Base-by-base conservation (phyloP, 2,329 filamentous ascomycete genomes). In the Orbilia javanica region DNA sequence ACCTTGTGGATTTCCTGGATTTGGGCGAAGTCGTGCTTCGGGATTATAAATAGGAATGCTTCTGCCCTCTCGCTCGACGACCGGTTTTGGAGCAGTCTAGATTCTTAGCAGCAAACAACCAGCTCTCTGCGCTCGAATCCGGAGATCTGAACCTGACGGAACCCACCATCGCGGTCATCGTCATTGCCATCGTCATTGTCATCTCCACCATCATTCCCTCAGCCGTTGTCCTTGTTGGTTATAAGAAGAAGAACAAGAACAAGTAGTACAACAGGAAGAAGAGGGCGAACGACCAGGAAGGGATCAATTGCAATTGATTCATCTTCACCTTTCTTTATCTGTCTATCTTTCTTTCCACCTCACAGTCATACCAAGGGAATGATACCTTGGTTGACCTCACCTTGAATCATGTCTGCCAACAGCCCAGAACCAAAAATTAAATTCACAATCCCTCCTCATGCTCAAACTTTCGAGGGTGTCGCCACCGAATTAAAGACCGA, bases 401-500 rank as follows among this genome's bases (percentile, higher is more conserved):
- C 53, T 39, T 78, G 53, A 67, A 68, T 60, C 29, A 78, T 78
- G 74, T 78, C 73, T 36, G 18, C 74, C 11, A 67, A 67, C 29
- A 52, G 20, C 52, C 39, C 67, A 15, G 74, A 78, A 57, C 52
- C 62, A 44, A 71, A 71, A 31, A 72, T 72, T 27, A 67, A 52
- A 62, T 72, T 72, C 42, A 55, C 42, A 46, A 55, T 52, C 7
- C 73, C 73, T 25, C 74, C 86, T 42, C 86, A 87, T 81, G 83
- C 85, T 50, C 87, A 93, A 62, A 83, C 88, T 22, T 86, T 88
- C 80, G 85, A 88, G 79, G 87, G 91, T 83, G 91, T 92, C 76
- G 89, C 88, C 29, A 85, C 87, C 67, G 87, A 89, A 79, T 87
- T 92, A 66, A 85, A 86, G 39, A 91, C 90, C 65, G 87, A 91